A percentile compares a stretch with the other conserved stretches of the same genome.
Evolutionary conservation across 2,329 filamentous ascomycete species (phyloP).

Genomic region (Fusarium subtropicale): DNA sequence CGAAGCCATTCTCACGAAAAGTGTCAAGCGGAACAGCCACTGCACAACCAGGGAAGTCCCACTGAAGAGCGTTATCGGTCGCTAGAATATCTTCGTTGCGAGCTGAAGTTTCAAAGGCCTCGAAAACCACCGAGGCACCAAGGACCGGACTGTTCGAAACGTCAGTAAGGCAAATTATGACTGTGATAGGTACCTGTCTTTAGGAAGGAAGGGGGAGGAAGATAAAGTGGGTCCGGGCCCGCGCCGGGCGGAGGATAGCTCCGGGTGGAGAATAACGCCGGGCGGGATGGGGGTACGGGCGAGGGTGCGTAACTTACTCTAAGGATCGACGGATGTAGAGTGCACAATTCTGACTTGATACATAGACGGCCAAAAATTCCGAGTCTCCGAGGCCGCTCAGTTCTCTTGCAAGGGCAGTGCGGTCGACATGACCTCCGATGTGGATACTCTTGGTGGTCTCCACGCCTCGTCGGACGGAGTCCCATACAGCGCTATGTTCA

Average conservation of each 20-base stretch:
- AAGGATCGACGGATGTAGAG: constrained; percentile 45
- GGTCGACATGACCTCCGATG: constrained; percentile 32
- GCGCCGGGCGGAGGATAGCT: too few relatives aligned
- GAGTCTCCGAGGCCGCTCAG: constrained; percentile 25
- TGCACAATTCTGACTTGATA: constrained; percentile 50
- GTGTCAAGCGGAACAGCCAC: constrained; percentile 57
- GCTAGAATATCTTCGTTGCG: constrained; percentile 63
- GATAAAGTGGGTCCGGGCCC: too few relatives aligned
- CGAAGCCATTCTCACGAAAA: constrained; percentile 43
- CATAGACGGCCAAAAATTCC: constrained; percentile 39
- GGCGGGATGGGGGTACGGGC: too few relatives aligned
- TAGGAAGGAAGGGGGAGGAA: too few relatives aligned
- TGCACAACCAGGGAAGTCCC: constrained; percentile 69
- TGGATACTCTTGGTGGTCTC: constrained; percentile 38
- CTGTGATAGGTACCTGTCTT: background rate
- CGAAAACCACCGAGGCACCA: constrained; percentile 54
- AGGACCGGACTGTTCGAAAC: constrained; percentile 37
- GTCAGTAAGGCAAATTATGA: background rate
- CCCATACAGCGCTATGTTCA: constrained; percentile 26
- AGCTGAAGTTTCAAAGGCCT: constrained; percentile 71
- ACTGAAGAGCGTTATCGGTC: constrained; percentile 62
- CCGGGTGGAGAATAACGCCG: too few relatives aligned
- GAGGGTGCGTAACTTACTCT: too few relatives aligned
- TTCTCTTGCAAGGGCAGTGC: constrained; percentile 31
- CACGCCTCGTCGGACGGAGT: constrained; percentile 33